Evolutionary conservation across 768 basidiomycete species (phyloP).

Genomic region (Kwoniella sp.): DNA sequence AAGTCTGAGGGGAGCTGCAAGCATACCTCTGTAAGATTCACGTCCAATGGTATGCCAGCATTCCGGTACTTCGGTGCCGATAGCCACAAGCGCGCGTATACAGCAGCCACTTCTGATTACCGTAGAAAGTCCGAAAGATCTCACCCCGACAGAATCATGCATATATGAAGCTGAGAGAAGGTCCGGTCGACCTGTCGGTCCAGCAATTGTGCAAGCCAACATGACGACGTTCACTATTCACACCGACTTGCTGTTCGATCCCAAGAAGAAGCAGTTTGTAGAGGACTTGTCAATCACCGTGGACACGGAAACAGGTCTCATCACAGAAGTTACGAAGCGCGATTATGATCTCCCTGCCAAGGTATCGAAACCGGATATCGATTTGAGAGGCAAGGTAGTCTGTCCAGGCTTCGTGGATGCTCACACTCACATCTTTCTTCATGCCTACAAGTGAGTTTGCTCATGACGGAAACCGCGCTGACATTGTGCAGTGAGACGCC

Average conservation of each 20-base stretch:
- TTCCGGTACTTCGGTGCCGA: neutral
- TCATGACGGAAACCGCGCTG: no score
- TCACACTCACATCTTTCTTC: constrained; percentile 34
- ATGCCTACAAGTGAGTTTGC: constrained; percentile 14
- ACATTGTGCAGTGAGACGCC: constrained; percentile 22
- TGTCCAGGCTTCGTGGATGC: constrained; percentile 31
- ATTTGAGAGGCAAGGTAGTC: constrained; percentile 28
- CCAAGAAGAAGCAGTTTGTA: constrained; percentile 4
- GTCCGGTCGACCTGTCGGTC: neutral
- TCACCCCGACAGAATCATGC: neutral
- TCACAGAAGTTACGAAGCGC: constrained; percentile 7
- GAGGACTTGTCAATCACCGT: constrained; percentile 4
- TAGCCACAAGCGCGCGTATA: neutral
- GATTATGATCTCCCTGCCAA: neutral
- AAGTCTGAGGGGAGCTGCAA: no score
- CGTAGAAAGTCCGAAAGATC: neutral
- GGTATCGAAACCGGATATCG: constrained; percentile 13
- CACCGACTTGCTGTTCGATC: constrained; percentile 6
- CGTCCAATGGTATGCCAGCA: no score
- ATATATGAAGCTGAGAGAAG: neutral
- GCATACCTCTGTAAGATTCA: no score
- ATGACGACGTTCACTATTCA: constrained; percentile 9
- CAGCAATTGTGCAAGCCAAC: neutral
- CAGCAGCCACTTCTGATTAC: no score
- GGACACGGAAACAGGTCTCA: constrained; percentile 16